Evolutionary conservation across 2,329 filamentous ascomycete genomes (phyloP), one percentile per base, ranked within the genome.

Genomic region (Aspergillaceae sp.): DNA sequence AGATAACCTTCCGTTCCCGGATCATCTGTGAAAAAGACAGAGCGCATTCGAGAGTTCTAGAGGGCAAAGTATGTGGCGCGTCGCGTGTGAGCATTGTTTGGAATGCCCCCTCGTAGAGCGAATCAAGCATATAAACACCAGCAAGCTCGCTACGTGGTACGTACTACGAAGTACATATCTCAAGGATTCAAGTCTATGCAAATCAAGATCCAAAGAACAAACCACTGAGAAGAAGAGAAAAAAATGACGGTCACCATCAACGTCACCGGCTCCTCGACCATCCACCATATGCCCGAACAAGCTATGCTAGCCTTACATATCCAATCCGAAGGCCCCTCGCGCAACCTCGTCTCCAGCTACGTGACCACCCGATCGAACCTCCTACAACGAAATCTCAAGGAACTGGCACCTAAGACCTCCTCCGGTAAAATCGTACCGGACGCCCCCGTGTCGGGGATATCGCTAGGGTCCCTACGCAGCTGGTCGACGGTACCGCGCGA

Each of bases 401-500:
- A 35, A 3, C 43, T 57, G 3, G 49, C 43, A 1, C 49, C 51
- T 3, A 38, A 33, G 4, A 32, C 49, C 4, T 47, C 54, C 3
- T 51, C 57, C 3, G 36, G 36, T 9, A 19, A 19, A 38, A 19
- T 27, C 11, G 4, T 19, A 4, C 11, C 26, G 11, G 36, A 38
- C 9, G 36, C 36, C 11, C 50, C 58, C 2, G 51, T 61, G 6
- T 53, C 55, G 9, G 47, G 45, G 8, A 54, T 55, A 19, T 49
- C 52, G 7, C n/a, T 37, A 5, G 33, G 33, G 10, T 36, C 27
- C 26, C 11, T 37, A n/a, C 37, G 46, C 5, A 48, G 48, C 36
- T 45, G 48, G 28, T 46, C 41, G n/a, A 40, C 54, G 33, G 19
- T 35, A 6, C 42, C 33, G 4, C 33, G 26, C 26, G 33, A 37